Evolutionary conservation across 345 rosid species (phyloP), one percentile per base, ranked within the genome.

Genomic region (Dipteronia dyeriana): DNA sequence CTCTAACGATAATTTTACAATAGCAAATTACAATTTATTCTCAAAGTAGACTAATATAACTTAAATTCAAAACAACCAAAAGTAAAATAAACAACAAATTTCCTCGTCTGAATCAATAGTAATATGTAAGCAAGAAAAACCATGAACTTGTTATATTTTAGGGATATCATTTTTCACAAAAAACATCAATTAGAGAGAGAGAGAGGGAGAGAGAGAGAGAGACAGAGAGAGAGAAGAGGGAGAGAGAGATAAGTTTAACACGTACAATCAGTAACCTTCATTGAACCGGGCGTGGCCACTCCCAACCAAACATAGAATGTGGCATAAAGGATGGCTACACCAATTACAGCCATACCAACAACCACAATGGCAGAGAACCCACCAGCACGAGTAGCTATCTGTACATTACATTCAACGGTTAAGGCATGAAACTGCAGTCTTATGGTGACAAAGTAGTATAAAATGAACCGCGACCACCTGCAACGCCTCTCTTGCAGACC

Each of bases 401-500:
- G 91, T 81, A 84, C 59, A 80, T 71, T 19, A 79, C 61, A 72
- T 68, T 73, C 73, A 65, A 75, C 47, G 77, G 47, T 86, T 83
- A 86, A 54, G 67, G 81, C 22, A 65, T 5, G 47, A 41, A 79
- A 66, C 85, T 66, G 31, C 54, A 72, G 68, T 71, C 20, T 13
- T 64, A 59, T 65, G 34, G 53, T 75, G 64, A 77, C 23, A 43
- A 66, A 38, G 20, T 74, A 76, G n/a, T 60, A 62, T 62, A 77
- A 69, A 43, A 71, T 78, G 69, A 26, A 83, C 59, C 79, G 92
- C 97, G 22, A 82, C 62, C 80, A 97, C 99, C 98, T 97, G 99
- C 91, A 97, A 82, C 61, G 98, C 99, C 87, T 96, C 99, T 87
- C 98, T 92, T 26, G 98, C 97, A 75, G 99, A 96, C 76, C 99